Conservation (phyloP, 495 filamentous ascomycete species). For the Hypoxylon intermedium region DNA sequence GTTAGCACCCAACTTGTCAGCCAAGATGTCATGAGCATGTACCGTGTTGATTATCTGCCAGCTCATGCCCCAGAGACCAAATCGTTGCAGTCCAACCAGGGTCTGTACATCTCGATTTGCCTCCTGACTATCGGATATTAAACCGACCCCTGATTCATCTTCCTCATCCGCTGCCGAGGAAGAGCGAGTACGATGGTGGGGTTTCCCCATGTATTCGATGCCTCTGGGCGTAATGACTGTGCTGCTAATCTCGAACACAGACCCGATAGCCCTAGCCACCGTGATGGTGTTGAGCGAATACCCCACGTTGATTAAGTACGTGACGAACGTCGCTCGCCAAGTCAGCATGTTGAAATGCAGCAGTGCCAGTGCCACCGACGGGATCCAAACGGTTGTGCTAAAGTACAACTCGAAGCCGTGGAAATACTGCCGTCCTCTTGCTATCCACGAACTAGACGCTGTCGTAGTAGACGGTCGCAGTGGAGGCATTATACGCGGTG, state of each 20-base stretch:
- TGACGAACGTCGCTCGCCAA: slow-evolving; percentile 65
- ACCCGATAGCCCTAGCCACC: slow-evolving; percentile 58
- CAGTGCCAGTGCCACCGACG: slow-evolving; percentile 61
- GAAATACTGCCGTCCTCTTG: slow-evolving; percentile 27
- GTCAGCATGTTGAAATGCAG: slow-evolving; percentile 67
- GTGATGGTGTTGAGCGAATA: slow-evolving; percentile 62
- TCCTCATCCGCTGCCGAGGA: neutral
- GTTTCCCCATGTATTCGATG: slow-evolving; percentile 45
- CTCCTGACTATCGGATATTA: slow-evolving; percentile 28
- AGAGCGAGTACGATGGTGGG: slow-evolving; percentile 5
- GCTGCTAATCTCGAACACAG: slow-evolving; percentile 60
- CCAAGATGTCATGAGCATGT: no score
- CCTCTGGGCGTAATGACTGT: slow-evolving; percentile 51
- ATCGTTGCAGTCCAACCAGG: slow-evolving; percentile 47
- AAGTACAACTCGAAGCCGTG: slow-evolving; percentile 53
- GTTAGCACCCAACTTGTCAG: slow-evolving; percentile 1
- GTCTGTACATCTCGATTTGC: slow-evolving; percentile 34
- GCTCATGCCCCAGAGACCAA: slow-evolving; percentile 53
- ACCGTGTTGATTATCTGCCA: slow-evolving; percentile 52
- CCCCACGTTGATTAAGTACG: slow-evolving; percentile 63
- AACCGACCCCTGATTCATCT: slow-evolving; percentile 35
- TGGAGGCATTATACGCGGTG: slow-evolving; percentile 34
- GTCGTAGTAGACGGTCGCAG: neutral
- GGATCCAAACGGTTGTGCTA: slow-evolving; percentile 53
- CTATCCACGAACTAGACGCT: slow-evolving; percentile 27